Evolutionary conservation across 805 yeast genomes (phyloP).

Genomic region (Candida incommunis): DNA sequence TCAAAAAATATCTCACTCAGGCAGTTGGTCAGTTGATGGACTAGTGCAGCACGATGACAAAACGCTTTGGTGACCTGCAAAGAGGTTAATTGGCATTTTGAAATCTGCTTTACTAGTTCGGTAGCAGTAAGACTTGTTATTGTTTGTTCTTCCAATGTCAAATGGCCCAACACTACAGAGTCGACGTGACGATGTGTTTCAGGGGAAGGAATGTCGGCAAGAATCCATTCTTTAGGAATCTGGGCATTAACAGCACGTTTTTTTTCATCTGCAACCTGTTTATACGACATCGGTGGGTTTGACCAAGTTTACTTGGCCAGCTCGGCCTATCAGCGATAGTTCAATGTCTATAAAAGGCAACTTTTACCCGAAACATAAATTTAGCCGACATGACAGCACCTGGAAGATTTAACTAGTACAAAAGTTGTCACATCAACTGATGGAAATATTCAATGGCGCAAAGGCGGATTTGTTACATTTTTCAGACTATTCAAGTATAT

Average conservation of each 20-base stretch:
- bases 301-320: too few species aligned
- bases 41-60: constrained; percentile 44
- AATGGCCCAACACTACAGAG: constrained; percentile 4
- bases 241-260: neutral
- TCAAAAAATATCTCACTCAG: constrained; percentile 32
- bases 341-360: too few species aligned
- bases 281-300: too few species aligned
- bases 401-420: too few species aligned
- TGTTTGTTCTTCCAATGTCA: constrained; percentile 11
- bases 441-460: too few species aligned
- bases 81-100: constrained; percentile 25
- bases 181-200: neutral
- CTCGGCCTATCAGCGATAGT: too few species aligned
- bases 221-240: neutral
- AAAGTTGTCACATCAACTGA: too few species aligned
- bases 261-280: neutral
- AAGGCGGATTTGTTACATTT: too few species aligned
- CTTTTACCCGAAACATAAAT: too few species aligned
- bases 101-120: constrained; percentile 10
- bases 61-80: constrained; percentile 37
- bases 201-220: neutral
- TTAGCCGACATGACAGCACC: too few species aligned
- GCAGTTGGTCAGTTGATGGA: constrained; percentile 36
- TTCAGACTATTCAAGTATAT: too few species aligned
- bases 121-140: constrained; percentile 14